phyloP scores from a whole-genome alignment of 129 eudicot species.

The Oenanthe sinensis region DNA sequence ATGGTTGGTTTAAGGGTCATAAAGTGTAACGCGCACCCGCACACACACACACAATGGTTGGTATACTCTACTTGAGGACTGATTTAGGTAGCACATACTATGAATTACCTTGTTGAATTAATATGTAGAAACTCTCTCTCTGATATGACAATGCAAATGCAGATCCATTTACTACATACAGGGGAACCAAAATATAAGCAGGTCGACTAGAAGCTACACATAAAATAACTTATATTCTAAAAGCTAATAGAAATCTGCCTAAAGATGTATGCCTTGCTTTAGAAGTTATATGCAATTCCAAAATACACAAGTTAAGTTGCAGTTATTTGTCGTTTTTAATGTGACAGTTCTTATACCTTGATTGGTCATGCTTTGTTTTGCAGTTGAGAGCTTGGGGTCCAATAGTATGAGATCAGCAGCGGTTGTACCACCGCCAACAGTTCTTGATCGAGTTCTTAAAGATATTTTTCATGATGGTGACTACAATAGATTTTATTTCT shows the following conservation, averaged over 20 bases:
- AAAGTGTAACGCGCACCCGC: no score
- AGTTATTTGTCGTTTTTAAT: neutral
- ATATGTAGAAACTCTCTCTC: neutral
- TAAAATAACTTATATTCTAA: neutral
- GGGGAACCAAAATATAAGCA: neutral
- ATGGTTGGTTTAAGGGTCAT: neutral
- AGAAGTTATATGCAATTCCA: neutral
- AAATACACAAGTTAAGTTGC: neutral
- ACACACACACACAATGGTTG: neutral
- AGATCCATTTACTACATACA: neutral
- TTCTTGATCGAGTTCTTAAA: slow-evolving; percentile 94
- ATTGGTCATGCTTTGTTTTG: slow-evolving; percentile 14
- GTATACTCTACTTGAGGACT: neutral
- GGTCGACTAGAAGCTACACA: neutral
- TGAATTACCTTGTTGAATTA: neutral
- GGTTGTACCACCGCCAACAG: slow-evolving; percentile 85
- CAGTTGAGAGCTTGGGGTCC: slow-evolving; percentile 68
- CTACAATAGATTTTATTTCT: slow-evolving; percentile 5
- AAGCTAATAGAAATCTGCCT: neutral
- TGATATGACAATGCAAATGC: neutral
- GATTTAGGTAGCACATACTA: neutral
- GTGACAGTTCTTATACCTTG: neutral
- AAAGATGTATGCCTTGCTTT: neutral
- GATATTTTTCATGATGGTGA: slow-evolving; percentile 85
- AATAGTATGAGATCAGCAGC: slow-evolving; percentile 67